phyloP scores from a whole-genome alignment of 441 rosid genomes.

The Rhodomyrtus psidioides region DNA sequence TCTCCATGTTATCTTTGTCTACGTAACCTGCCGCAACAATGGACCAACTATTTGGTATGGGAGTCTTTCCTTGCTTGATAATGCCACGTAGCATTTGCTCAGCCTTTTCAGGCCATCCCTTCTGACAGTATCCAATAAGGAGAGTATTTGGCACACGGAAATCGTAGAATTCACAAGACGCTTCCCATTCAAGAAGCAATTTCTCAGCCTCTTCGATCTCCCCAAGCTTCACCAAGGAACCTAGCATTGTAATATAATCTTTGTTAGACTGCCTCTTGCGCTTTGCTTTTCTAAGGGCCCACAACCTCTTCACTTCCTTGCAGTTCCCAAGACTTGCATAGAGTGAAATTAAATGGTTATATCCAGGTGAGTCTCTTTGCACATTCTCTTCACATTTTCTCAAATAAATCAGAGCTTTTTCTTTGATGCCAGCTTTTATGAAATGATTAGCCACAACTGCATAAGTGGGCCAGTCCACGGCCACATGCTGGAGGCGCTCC shows the following conservation, averaged over 20 bases:
- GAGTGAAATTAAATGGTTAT: constrained; percentile 35
- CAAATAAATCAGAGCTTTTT: constrained; percentile 28
- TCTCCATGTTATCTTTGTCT: constrained; percentile 33
- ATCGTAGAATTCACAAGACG: constrained; percentile 26
- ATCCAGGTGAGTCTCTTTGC: constrained; percentile 23
- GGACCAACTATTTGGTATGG: constrained; percentile 42
- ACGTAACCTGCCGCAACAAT: constrained; percentile 27
- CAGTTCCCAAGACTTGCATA: constrained; percentile 38
- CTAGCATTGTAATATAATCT: constrained; percentile 35
- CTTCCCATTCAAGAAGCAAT: constrained; percentile 40
- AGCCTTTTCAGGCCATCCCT: constrained; percentile 32
- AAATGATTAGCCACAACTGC: constrained; percentile 25
- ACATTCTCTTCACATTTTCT: constrained; percentile 36
- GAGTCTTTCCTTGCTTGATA: constrained; percentile 18
- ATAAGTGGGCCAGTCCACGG: constrained; percentile 40
- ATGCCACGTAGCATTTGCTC: constrained; percentile 27
- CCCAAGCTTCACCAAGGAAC: constrained; percentile 33
- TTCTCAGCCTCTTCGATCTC: constrained; percentile 36
- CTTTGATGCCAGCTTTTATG: constrained; percentile 26
- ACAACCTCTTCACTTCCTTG: constrained; percentile 40
- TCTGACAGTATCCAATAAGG: constrained; percentile 31
- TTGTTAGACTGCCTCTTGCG: constrained; percentile 29
- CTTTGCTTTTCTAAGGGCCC: constrained; percentile 28
- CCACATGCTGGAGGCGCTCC: constrained; percentile 18
- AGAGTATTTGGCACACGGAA: constrained; percentile 45